These are phyloP conservation scores for Blastocladiella emersonii DNA, from an alignment of 371 early-diverging fungal species.

Conservation along the genomic window DNA sequence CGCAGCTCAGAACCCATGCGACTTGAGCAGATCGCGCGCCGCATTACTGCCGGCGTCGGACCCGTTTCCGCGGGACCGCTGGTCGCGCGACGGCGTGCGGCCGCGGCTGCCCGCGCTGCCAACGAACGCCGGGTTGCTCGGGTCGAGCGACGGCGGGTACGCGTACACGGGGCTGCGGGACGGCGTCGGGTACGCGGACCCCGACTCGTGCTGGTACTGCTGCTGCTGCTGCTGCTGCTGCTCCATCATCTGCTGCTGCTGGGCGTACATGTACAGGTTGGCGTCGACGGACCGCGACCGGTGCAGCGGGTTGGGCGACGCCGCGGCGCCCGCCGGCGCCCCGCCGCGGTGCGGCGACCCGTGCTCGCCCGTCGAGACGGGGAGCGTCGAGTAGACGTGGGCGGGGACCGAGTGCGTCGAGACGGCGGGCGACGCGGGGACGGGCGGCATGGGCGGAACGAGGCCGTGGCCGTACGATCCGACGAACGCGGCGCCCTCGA, in stretches of 20 bases:
- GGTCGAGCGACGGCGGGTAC: background rate
- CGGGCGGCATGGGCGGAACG: background rate
- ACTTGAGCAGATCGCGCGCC: background rate
- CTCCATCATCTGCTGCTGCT: no score
- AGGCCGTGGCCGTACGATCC: background rate
- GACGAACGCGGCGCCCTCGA: no score
- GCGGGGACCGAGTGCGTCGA: no score
- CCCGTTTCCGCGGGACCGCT: background rate
- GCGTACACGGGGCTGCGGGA: no score
- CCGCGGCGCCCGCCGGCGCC: background rate
- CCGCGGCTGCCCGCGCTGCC: no score
- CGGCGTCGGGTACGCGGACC: no score
- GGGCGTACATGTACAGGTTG: background rate
- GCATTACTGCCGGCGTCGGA: background rate
- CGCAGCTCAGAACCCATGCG: background rate
- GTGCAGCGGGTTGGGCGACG: background rate
- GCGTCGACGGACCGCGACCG: background rate
- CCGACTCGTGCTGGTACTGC: no score
- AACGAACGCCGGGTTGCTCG: background rate
- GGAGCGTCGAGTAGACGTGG: no score
- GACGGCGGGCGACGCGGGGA: background rate
- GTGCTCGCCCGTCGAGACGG: no score
- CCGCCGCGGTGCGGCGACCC: background rate
- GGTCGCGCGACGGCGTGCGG: background rate
- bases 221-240: no score